Evolutionary conservation across 1,284 basidiomycete genomes (phyloP), one percentile per base, ranked within the genome.

Genomic region (Ustilago esculenta): DNA sequence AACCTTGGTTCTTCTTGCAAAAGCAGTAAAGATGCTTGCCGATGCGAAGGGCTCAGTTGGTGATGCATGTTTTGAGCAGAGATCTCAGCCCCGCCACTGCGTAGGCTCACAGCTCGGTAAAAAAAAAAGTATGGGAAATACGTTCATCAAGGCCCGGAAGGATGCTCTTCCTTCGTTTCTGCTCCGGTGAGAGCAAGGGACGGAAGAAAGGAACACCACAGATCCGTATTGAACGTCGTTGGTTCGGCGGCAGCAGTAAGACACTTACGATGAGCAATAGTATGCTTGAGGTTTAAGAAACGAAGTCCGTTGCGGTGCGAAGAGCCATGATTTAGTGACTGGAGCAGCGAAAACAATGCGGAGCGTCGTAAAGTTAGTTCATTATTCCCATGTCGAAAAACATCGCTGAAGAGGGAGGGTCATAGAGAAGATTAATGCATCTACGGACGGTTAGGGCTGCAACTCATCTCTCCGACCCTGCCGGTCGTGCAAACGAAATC

Each of bases 401-500:
- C 18, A 49, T 34, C 40, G 50, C 57, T 44, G 21, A 27, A 46
- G 27, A 41, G 48, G 48, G 52, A 48, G 43, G n/a, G 36, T 71
- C 68, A 71, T 71, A 60, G 68, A 71, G 68, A 71, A 71, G 68
- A 71, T 71, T 61, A 55, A 63, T 71, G 43, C 68, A 71, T 71
- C 68, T 50, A 61, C 45, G 52, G 63, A 61, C 64, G 57, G 68
- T 61, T 47, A 50, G 49, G 59, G 58, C 50, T 45, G 63, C 59
- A 47, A 51, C 67, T 30, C 67, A 61, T 46, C 53, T 49, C 9
- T 25, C 8, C 55, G 32, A 50, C 34, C 29, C 50, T 54, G 25
- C 55, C 15, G 23, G 23, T 18, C 61, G 10, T 34, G 27, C 56
- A 17, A 24, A 52, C 51, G 10, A 34, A 20, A 35, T 30, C 34